Percentiles rank a stretch among this genome's conserved stretches.
Evolutionary conservation across 495 filamentous ascomycete genomes (phyloP).

Genomic region (Sphaerosporella brunnea): DNA sequence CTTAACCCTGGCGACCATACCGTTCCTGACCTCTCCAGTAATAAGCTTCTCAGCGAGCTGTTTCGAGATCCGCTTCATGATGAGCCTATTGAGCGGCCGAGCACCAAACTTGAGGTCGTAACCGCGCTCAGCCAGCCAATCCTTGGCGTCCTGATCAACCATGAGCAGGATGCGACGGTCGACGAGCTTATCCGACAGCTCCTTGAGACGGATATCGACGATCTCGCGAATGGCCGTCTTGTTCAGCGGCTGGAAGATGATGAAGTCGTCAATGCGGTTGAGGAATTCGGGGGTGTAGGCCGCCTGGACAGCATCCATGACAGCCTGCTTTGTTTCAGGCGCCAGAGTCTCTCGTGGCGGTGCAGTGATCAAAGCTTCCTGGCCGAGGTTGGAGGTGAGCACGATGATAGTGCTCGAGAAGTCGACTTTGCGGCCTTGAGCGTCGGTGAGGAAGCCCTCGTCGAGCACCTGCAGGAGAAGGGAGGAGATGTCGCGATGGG

Average conservation of each 20-base stretch:
- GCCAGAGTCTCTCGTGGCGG: slow-evolving; percentile 36
- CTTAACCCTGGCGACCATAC: slow-evolving; percentile 49
- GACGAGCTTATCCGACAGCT: slow-evolving; percentile 67
- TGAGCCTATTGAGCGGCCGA: slow-evolving; percentile 79
- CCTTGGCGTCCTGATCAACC: slow-evolving; percentile 51
- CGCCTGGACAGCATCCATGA: slow-evolving; percentile 71
- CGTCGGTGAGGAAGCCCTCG: slow-evolving; percentile 88
- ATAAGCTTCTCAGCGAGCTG: slow-evolving; percentile 81
- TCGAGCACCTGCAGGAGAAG: slow-evolving; percentile 91
- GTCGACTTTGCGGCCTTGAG: slow-evolving; percentile 89
- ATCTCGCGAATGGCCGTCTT: slow-evolving; percentile 68
- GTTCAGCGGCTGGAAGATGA: slow-evolving; percentile 76
- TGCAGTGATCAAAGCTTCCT: slow-evolving; percentile 49
- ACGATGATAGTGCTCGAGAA: slow-evolving; percentile 95
- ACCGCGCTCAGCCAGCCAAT: slow-evolving; percentile 72
- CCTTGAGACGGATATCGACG: slow-evolving; percentile 74
- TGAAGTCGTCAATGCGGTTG: slow-evolving; percentile 92
- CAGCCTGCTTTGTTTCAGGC: slow-evolving; percentile 49
- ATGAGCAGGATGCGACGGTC: slow-evolving; percentile 66
- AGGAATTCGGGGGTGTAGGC: slow-evolving; percentile 85
- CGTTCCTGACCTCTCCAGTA: slow-evolving; percentile 57
- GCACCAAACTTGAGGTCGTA: slow-evolving; percentile 88
- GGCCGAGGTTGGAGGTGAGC: slow-evolving; percentile 81
- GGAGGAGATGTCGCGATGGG: slow-evolving; percentile 83
- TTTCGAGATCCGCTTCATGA: slow-evolving; percentile 76